These are phyloP conservation scores for Neovahlkampfia damariscottae DNA, from an alignment of 78 protist genomes.

Conservation along the genomic window DNA sequence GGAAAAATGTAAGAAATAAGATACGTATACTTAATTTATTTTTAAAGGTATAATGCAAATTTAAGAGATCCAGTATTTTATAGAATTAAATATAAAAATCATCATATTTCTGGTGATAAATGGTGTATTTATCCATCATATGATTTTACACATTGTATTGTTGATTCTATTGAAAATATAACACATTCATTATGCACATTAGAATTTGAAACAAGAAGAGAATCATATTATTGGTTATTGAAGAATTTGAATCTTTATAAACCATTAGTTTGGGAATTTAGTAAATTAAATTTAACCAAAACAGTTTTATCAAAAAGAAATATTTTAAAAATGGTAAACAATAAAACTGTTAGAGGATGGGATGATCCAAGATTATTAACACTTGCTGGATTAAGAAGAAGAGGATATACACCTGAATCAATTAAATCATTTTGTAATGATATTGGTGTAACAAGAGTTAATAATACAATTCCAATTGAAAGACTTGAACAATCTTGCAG, in stretches of 20 bases:
- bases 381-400: constrained; percentile 54
- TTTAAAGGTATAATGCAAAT: constrained; percentile 59
- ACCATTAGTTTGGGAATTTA: constrained; percentile 95
- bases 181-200: constrained; percentile 97
- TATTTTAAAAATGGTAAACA: constrained; percentile 56
- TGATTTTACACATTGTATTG: constrained; percentile 96
- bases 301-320: constrained; percentile 86
- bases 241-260: constrained; percentile 71
- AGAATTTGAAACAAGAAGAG: constrained; percentile 81
- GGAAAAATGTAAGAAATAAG: too few species aligned
- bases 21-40: too few species aligned
- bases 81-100: constrained; percentile 59
- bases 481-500: constrained; percentile 47
- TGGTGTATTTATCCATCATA: constrained; percentile 97
- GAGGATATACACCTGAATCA: constrained; percentile 84
- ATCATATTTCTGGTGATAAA: constrained; percentile 77
- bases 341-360: constrained; percentile 81
- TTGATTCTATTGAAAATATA: constrained; percentile 92
- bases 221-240: constrained; percentile 87
- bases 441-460: constrained; percentile 75
- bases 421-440: constrained; percentile 74
- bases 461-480: constrained; percentile 26
- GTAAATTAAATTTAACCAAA: constrained; percentile 78
- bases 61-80: constrained; percentile 87
- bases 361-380: constrained; percentile 97